Conservation (phyloP, 2,329 filamentous ascomycete genomes). For the Venturia nashicola region DNA sequence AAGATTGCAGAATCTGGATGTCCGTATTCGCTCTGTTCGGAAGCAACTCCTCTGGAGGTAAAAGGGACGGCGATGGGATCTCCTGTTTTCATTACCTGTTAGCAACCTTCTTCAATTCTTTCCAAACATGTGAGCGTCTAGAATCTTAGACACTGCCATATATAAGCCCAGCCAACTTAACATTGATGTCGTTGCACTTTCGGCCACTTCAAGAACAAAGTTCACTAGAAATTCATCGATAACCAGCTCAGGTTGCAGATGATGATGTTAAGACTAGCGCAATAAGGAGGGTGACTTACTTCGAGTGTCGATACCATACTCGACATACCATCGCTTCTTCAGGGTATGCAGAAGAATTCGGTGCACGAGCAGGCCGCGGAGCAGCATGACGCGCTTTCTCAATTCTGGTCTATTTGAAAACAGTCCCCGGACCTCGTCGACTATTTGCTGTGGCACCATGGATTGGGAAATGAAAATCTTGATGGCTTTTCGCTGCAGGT, state of each 20-base stretch:
- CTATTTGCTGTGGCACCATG: slow-evolving; percentile 3
- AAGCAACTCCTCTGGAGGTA: slow-evolving; percentile 52
- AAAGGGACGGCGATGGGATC: slow-evolving; percentile 55
- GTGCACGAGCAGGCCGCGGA: slow-evolving; percentile 51
- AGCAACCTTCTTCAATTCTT: no score
- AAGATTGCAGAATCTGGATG: slow-evolving; percentile 56
- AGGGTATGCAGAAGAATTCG: slow-evolving; percentile 47
- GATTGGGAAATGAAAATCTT: slow-evolving; percentile 11
- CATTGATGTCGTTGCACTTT: no score
- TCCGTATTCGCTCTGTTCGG: slow-evolving; percentile 52
- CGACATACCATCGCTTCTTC: slow-evolving; percentile 55
- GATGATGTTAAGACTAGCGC: no score
- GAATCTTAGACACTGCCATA: no score
- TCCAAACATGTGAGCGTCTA: no score
- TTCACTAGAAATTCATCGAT: no score
- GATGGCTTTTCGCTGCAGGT: background rate
- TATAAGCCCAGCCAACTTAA: no score
- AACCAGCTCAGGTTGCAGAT: no score
- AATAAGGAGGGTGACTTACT: no score
- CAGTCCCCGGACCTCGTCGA: background rate
- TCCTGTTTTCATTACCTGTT: slow-evolving; percentile 18
- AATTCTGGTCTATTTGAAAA: slow-evolving; percentile 3
- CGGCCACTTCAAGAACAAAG: no score
- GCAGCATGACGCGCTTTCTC: slow-evolving; percentile 35
- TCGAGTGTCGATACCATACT: slow-evolving; percentile 36